Conservation (phyloP, 345 rosid genomes). For the Brassica rapa region DNA sequence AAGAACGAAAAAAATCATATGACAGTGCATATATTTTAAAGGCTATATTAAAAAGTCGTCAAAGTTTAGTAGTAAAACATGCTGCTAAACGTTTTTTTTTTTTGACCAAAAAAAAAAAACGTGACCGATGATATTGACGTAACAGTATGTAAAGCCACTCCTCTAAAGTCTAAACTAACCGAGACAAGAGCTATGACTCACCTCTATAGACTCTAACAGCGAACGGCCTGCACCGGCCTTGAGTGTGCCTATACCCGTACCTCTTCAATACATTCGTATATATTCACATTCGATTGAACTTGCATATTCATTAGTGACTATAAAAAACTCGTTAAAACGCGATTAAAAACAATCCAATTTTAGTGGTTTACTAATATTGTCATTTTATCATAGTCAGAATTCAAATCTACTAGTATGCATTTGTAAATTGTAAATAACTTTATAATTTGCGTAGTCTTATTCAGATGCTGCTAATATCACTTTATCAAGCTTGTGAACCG, state of each 20-base stretch:
- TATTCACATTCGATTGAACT: not conserved
- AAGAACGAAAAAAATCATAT: conserved; percentile 23
- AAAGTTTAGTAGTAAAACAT: conserved; percentile 19
- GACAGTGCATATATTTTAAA: conserved; percentile 10
- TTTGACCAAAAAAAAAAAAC: too few relatives aligned
- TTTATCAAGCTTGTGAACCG: not conserved
- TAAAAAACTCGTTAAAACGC: not conserved
- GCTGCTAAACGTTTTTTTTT: not conserved
- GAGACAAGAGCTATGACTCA: conserved; percentile 24
- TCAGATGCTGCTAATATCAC: not conserved
- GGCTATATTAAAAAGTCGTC: not conserved
- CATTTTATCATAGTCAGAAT: not conserved
- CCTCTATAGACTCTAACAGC: conserved; percentile 5
- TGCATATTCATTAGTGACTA: not conserved
- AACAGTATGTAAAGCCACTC: not conserved
- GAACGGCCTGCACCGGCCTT: conserved; percentile 1
- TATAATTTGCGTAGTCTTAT: not conserved
- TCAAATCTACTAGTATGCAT: not conserved
- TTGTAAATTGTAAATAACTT: not conserved
- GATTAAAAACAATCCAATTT: not conserved
- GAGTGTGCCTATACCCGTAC: not conserved
- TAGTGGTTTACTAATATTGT: not conserved
- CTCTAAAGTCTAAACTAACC: not conserved
- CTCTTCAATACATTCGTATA: conserved; percentile 7
- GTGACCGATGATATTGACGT: conserved; percentile 29